phyloP scores from a whole-genome alignment of 257 asterid species.

The Nicotiana paniculata region DNA sequence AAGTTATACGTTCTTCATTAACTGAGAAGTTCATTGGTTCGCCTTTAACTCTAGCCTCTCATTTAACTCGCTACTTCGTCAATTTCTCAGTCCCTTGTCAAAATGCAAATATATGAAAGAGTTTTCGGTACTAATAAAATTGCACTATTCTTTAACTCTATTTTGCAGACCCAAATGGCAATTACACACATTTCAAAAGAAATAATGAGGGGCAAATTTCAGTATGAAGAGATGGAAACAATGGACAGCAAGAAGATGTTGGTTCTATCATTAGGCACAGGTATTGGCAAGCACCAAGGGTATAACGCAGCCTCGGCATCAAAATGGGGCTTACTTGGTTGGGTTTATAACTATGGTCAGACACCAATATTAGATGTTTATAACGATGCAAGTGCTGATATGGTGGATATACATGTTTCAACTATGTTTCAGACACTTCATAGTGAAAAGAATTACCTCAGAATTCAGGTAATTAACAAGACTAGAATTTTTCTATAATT shows the following conservation, averaged over 20 bases:
- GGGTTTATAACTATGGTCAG: constrained; percentile 40
- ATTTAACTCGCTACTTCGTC: too few relatives aligned
- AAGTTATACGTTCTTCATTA: too few relatives aligned
- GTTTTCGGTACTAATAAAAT: too few relatives aligned
- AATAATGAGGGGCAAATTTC: constrained; percentile 35
- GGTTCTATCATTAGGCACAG: constrained; percentile 53
- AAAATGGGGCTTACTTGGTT: constrained; percentile 43
- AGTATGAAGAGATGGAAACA: constrained; percentile 37
- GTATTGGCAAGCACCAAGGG: constrained; percentile 29
- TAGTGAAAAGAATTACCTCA: constrained; percentile 42
- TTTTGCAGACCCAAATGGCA: constrained; percentile 48
- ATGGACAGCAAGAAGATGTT: constrained; percentile 40
- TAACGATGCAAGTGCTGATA: constrained; percentile 41
- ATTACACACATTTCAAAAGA: constrained; percentile 51
- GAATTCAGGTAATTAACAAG: constrained; percentile 40
- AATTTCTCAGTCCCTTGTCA: too few relatives aligned
- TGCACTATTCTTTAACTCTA: neutral
- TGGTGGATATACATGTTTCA: constrained; percentile 60
- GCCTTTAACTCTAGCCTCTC: too few relatives aligned
- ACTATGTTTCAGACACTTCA: constrained; percentile 41
- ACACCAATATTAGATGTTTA: constrained; percentile 32
- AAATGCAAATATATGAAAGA: too few relatives aligned
- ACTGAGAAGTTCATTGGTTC: too few relatives aligned
- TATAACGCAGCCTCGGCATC: constrained; percentile 34
- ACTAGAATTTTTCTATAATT: too few relatives aligned